Conservation (phyloP, 495 filamentous ascomycete species). For the Mycothermus thermophilus region DNA sequence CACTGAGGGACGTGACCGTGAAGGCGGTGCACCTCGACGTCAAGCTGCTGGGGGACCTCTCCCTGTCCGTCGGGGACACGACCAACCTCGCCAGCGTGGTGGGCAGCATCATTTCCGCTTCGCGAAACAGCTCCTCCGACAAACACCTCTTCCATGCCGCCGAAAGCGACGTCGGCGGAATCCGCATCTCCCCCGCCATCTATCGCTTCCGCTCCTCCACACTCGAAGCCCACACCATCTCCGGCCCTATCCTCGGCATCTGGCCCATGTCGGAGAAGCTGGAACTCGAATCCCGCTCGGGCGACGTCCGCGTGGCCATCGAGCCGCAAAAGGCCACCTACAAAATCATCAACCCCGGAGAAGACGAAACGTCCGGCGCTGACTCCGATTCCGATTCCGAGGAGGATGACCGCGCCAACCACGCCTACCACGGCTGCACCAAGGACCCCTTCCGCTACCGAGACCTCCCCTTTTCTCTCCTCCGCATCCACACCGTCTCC, state of each 20-base stretch:
- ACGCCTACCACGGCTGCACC: too few species aligned
- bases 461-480: too few species aligned
- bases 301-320: constrained; percentile 25
- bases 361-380: too few species aligned
- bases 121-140: constrained; percentile 6
- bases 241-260: constrained; percentile 23
- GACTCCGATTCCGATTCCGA: too few species aligned
- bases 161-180: too few species aligned
- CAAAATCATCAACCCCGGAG: too few species aligned
- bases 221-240: constrained; percentile 21
- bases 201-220: constrained; percentile 22
- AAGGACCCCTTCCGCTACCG: constrained; percentile 4
- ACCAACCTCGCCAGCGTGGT: constrained; percentile 13
- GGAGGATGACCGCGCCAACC: too few species aligned
- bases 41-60: constrained; percentile 28
- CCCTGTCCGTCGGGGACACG: constrained; percentile 11
- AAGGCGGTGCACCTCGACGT: constrained; percentile 25
- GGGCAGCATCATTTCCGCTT: constrained; percentile 17
- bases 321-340: too few species aligned
- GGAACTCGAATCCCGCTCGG: constrained; percentile 20
- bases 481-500: too few species aligned
- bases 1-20: constrained; percentile 17
- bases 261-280: constrained; percentile 33
- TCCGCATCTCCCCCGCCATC: constrained; percentile 8
- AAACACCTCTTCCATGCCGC: constrained; percentile 11